A percentile compares a stretch with the other conserved stretches of the same genome.
Evolutionary conservation across 164 flowering plant species (phyloP).

Genomic region (Magnolia changhungtana): DNA sequence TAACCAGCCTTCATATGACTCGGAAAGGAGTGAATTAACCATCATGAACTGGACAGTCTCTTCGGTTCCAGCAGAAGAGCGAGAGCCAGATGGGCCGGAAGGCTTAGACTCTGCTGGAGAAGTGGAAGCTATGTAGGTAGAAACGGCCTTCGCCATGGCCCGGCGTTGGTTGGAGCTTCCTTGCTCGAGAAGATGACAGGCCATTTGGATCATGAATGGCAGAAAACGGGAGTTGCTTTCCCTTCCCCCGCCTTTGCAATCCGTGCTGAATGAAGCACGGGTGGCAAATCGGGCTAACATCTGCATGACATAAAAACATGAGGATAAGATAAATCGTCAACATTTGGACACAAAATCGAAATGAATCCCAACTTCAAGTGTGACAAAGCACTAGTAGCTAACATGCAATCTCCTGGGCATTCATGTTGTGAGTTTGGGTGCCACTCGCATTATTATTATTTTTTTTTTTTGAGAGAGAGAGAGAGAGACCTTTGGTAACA

Average conservation of each 20-base stretch:
- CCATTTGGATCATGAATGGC: conserved; percentile 97
- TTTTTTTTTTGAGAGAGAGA: no score
- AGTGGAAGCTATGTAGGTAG: conserved; percentile 47
- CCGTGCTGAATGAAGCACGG: conserved; percentile 86
- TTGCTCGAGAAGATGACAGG: conserved; percentile 81
- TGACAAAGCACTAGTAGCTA: no score
- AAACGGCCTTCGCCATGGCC: conserved; percentile 56
- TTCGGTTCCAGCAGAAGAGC: conserved; percentile 53
- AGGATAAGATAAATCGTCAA: not conserved
- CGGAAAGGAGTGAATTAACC: conserved; percentile 88
- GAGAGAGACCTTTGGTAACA: no score
- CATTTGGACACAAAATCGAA: no score
- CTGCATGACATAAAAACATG: conserved; percentile 35
- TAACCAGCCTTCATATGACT: conserved; percentile 87
- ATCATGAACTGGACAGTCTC: conserved; percentile 98
- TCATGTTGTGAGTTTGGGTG: no score
- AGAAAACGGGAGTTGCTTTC: conserved; percentile 94
- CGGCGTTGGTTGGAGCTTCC: conserved; percentile 58
- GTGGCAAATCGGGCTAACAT: conserved; percentile 98
- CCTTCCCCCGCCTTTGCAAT: conserved; percentile 90
- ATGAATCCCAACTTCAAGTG: no score
- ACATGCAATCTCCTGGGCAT: no score
- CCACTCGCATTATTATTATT: no score
- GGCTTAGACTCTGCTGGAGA: conserved; percentile 48
- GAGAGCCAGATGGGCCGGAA: conserved; percentile 37